phyloP scores from a whole-genome alignment of 352 stramenopile species.

The Globisporangium middletonii region DNA sequence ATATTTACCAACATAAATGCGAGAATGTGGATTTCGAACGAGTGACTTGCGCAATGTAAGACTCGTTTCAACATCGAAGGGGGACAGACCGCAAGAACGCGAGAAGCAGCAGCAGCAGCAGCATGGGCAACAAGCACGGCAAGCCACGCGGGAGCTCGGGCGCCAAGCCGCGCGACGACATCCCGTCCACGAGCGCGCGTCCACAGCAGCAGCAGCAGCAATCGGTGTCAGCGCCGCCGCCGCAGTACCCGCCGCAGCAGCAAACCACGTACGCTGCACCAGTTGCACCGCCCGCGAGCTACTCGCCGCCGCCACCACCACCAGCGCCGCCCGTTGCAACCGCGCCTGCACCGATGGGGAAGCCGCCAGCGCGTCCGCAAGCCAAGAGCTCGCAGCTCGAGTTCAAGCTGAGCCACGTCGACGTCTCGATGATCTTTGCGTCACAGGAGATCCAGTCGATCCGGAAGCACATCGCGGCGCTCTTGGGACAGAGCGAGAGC shows the following conservation, averaged over 20 bases:
- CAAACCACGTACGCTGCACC: no score
- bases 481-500: conserved; percentile 60
- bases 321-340: conserved; percentile 10
- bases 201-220: conserved; percentile 13
- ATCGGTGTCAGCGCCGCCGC: conserved; percentile 3
- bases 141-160: conserved; percentile 38
- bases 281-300: conserved; percentile 9
- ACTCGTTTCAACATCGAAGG: background rate
- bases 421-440: conserved; percentile 71
- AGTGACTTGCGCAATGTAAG: no score
- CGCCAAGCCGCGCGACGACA: conserved; percentile 13
- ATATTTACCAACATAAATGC: no score
- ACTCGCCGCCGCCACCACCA: background rate
- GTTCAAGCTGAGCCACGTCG: conserved; percentile 65
- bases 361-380: conserved; percentile 15
- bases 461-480: conserved; percentile 60
- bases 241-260: conserved; percentile 12
- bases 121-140: conserved; percentile 82
- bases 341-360: conserved; percentile 3
- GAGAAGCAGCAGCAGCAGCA: conserved; percentile 1
- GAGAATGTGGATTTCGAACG: no score
- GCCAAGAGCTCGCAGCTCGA: conserved; percentile 39
- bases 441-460: conserved; percentile 75
- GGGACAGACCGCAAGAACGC: background rate
- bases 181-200: conserved; percentile 9